Evolutionary conservation across 495 filamentous ascomycete genomes (phyloP).

Genomic region (Filosporella fistucella): DNA sequence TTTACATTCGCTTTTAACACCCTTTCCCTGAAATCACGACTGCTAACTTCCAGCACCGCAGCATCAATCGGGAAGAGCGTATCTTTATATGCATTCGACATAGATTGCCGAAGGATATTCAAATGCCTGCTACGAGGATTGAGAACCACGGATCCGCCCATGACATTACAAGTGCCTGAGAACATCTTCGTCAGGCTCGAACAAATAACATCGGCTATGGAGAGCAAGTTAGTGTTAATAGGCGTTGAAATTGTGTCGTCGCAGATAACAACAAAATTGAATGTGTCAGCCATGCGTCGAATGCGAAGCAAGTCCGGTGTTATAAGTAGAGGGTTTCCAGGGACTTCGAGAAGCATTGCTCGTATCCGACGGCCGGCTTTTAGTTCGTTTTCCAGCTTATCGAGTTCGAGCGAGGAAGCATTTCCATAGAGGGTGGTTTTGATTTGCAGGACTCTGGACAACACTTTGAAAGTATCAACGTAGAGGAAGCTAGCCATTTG

Average conservation of each 20-base stretch:
- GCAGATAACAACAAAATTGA: slow-evolving; percentile 38
- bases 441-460: slow-evolving; percentile 78
- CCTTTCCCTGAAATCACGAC: slow-evolving; percentile 77
- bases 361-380: slow-evolving; percentile 22
- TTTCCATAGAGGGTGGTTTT: slow-evolving; percentile 83
- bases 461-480: slow-evolving; percentile 86
- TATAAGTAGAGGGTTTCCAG: slow-evolving; percentile 39
- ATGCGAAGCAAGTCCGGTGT: slow-evolving; percentile 40
- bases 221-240: slow-evolving; percentile 40
- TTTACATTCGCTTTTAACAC: slow-evolving; percentile 71
- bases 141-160: slow-evolving; percentile 23
- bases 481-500: slow-evolving; percentile 75
- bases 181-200: slow-evolving; percentile 32
- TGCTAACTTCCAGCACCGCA: slow-evolving; percentile 7
- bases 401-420: slow-evolving; percentile 70
- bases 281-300: slow-evolving; percentile 31
- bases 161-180: slow-evolving; percentile 26
- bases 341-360: slow-evolving; percentile 41
- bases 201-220: slow-evolving; percentile 27
- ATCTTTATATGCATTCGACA: background rate
- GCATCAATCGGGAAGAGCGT: background rate
- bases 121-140: background rate
- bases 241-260: slow-evolving; percentile 48
- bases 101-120: background rate
- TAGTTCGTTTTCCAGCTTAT: slow-evolving; percentile 25